These are phyloP conservation scores for Fomes fomentarius DNA, from an alignment of 1,284 basidiomycete species.

Conservation along the genomic window DNA sequence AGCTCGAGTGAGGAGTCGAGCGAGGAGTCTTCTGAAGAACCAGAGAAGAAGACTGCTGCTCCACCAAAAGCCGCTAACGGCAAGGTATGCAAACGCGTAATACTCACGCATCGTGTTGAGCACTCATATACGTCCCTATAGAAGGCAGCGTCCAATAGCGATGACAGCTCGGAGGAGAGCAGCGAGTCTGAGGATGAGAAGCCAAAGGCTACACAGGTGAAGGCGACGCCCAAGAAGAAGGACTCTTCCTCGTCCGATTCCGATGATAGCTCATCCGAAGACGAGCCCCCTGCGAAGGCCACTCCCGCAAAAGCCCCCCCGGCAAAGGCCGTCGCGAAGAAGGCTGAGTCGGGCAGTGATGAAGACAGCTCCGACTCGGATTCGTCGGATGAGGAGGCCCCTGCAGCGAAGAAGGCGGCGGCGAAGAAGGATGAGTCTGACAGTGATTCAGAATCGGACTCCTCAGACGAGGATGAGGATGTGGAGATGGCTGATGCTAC, in stretches of 20 bases:
- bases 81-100: conserved; percentile 21
- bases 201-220: conserved; percentile 42
- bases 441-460: not conserved
- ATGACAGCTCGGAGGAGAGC: conserved; percentile 23
- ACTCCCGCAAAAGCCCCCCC: conserved; percentile 35
- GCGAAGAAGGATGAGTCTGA: not conserved
- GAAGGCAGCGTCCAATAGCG: conserved; percentile 16
- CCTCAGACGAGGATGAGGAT: conserved; percentile 46
- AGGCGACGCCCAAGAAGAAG: conserved; percentile 32
- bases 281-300: conserved; percentile 37
- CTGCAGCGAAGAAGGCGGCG: conserved; percentile 30
- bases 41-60: conserved; percentile 27
- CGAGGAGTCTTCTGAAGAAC: conserved; percentile 28
- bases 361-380: conserved; percentile 23
- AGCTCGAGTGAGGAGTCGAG: conserved; percentile 37
- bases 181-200: conserved; percentile 38
- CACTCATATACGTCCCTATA: not conserved
- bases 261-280: conserved; percentile 28
- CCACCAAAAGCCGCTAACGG: conserved; percentile 25
- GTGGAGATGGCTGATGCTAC: conserved; percentile 60
- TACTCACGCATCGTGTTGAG: not conserved
- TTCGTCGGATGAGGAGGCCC: conserved; percentile 37
- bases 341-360: conserved; percentile 25
- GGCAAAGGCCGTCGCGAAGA: conserved; percentile 31
- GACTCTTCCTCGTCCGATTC: conserved; percentile 22